Evolutionary conservation across 192 early-diverging fungal genomes (phyloP).

Genomic region (Obelidium mucronatum): DNA sequence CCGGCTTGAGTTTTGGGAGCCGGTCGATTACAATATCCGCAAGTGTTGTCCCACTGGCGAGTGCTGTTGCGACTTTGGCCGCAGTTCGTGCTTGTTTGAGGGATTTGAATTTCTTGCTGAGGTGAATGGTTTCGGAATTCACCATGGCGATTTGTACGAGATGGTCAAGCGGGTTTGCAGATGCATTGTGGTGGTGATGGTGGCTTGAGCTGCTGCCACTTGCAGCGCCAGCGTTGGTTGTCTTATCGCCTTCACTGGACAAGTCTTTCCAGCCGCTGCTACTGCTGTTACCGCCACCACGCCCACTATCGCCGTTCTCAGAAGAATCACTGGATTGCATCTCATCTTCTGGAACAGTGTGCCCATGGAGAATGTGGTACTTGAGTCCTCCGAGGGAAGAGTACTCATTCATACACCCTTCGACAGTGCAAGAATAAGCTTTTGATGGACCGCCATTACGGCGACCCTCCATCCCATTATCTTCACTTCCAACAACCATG

Average conservation of each 20-base stretch:
- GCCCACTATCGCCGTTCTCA: not conserved
- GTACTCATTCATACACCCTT: slow-evolving; percentile 1
- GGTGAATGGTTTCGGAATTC: not conserved
- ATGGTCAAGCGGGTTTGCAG: not conserved
- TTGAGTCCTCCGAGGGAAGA: not conserved
- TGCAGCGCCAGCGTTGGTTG: too few relatives aligned
- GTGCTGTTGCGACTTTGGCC: not conserved
- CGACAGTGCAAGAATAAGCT: not conserved
- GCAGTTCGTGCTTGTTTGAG: not conserved
- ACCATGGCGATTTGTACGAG: not conserved
- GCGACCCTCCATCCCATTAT: not conserved
- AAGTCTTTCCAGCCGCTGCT: not conserved
- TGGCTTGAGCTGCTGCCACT: not conserved
- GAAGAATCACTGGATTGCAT: not conserved
- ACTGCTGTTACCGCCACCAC: not conserved
- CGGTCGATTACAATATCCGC: slow-evolving; percentile 13
- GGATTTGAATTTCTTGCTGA: not conserved
- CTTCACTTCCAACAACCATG: not conserved
- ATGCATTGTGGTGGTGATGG: not conserved
- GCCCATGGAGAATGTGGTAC: slow-evolving; percentile 6
- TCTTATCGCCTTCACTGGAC: not conserved
- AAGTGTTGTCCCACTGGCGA: not conserved
- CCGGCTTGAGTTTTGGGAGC: slow-evolving; percentile 18
- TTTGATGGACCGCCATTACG: not conserved
- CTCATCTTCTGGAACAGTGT: not conserved